phyloP scores from a whole-genome alignment of 1,284 basidiomycete species.

The Cryptococcus sp. region DNA sequence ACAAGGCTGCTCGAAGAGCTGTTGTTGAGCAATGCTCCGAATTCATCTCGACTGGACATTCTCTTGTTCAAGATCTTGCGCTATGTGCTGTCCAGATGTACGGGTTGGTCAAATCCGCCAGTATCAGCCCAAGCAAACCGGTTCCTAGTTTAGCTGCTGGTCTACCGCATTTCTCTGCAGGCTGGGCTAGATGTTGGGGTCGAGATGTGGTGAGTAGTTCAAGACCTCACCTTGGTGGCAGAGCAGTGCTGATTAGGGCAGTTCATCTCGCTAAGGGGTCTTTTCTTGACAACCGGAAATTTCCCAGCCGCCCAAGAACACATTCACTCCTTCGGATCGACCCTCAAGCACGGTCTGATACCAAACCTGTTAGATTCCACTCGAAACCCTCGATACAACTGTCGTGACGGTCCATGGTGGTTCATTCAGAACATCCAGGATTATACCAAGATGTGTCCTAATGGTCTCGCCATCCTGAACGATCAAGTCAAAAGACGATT shows the following conservation, averaged over 20 bases:
- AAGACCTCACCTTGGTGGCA: not conserved
- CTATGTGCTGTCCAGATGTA: slow-evolving; percentile 87
- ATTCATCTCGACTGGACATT: slow-evolving; percentile 74
- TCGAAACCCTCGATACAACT: slow-evolving; percentile 67
- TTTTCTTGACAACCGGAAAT: slow-evolving; percentile 88
- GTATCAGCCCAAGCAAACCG: slow-evolving; percentile 60
- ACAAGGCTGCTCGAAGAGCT: slow-evolving; percentile 75
- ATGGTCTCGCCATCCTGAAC: slow-evolving; percentile 72
- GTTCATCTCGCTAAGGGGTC: slow-evolving; percentile 84
- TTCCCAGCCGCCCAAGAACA: slow-evolving; percentile 78
- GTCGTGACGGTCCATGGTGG: slow-evolving; percentile 61
- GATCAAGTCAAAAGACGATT: slow-evolving; percentile 85
- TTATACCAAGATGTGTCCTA: slow-evolving; percentile 77
- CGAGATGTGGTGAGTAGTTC: slow-evolving; percentile 62
- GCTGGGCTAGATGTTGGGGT: slow-evolving; percentile 96
- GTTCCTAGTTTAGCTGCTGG: slow-evolving; percentile 88
- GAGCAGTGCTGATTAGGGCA: not conserved
- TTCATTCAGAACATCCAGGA: slow-evolving; percentile 98
- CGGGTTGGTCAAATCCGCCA: slow-evolving; percentile 80
- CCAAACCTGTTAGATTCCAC: slow-evolving; percentile 88
- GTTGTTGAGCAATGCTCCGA: slow-evolving; percentile 81
- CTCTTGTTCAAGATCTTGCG: slow-evolving; percentile 84
- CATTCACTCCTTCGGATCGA: slow-evolving; percentile 83
- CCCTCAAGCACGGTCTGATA: slow-evolving; percentile 73
- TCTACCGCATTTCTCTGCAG: slow-evolving; percentile 80